Evolutionary conservation across 2,329 filamentous ascomycete species (phyloP), one percentile per base, ranked within the genome.

Genomic region (Fusarium burgessii): DNA sequence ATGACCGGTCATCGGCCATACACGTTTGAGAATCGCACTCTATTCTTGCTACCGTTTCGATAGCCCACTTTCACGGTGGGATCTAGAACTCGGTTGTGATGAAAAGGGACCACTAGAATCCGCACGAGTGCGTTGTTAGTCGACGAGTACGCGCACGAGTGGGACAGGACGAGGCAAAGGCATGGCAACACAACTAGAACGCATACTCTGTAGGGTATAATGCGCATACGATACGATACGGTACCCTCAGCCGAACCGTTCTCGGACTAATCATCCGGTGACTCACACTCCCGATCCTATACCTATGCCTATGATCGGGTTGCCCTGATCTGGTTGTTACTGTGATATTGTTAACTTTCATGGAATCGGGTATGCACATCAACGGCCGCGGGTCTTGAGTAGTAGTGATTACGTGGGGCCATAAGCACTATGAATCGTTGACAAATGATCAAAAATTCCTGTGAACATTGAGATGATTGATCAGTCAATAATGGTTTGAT

Each of bases 31-130:
- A 52, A 52, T 15, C 42, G n/a, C 18, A 50, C 47, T 54, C 41
- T 54, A n/a, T 35, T 60, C 29, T 49, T 46, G 29, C 35, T 43
- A 46, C 47, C 35, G 60, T 72, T 62, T 71, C 42, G 57, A 50
- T 29, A 55, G 50, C 42, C 67, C 60, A 70, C 57, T 70, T 66
- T 66, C 54, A 52, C 36, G 50, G 51, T 50, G 58, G 59, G 43
- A 70, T 71, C 68, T 70, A 72, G 69, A 72, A 72, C 65, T 72
- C 46, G 69, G 69, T 35, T 66, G 69, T 35, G 69, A 58, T 70
- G 45, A 55, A 43, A 65, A 43, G 42, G 68, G 59, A 56, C 69
- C 69, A 66, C 68, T 58, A 51, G 66, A 72, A 72, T 67, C 65
- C 46, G 57, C 69, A 62, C 40, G 38, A 55, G 52, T 67, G 65